phyloP scores from a whole-genome alignment of 2,329 filamentous ascomycete species.

The Pseudocercospora vitis region DNA sequence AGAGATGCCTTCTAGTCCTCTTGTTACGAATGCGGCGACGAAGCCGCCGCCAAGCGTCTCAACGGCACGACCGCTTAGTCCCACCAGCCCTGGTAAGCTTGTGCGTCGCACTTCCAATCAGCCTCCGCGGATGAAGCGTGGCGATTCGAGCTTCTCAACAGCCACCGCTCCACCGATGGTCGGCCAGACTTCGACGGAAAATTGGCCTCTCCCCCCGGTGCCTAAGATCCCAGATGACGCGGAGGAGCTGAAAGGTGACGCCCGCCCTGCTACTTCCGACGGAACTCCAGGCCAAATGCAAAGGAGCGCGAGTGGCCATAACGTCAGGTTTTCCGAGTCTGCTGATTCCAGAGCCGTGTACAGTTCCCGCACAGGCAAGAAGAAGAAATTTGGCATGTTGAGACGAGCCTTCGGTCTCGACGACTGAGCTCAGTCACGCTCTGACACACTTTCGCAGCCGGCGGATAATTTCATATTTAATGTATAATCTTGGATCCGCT shows the following conservation, averaged over 20 bases:
- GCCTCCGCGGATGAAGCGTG: conserved; percentile 23
- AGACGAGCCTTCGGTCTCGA: conserved; percentile 65
- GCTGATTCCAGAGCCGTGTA: conserved; percentile 35
- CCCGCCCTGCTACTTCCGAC: conserved; percentile 38
- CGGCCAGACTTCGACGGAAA: conserved; percentile 22
- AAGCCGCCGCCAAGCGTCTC: conserved; percentile 31
- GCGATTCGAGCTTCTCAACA: conserved; percentile 30
- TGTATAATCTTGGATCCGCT: conserved; percentile 5
- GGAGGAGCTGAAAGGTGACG: conserved; percentile 12
- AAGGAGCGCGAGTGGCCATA: conserved; percentile 9
- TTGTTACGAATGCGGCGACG: conserved; percentile 1
- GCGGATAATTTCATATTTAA: neutral
- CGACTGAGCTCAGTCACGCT: conserved; percentile 43
- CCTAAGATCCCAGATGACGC: conserved; percentile 26
- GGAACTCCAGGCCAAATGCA: conserved; percentile 19
- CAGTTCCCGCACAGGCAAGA: conserved; percentile 44
- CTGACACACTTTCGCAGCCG: neutral
- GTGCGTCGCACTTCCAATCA: conserved; percentile 32
- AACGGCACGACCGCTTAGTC: conserved; percentile 56
- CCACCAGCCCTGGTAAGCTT: conserved; percentile 40
- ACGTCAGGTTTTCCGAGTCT: conserved; percentile 18
- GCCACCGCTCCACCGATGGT: conserved; percentile 33
- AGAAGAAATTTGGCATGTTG: conserved; percentile 68
- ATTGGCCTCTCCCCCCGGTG: conserved; percentile 51
- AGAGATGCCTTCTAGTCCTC: conserved; percentile 10